Conservation (phyloP, 345 rosid genomes). For the Lagerstroemia speciosa region DNA sequence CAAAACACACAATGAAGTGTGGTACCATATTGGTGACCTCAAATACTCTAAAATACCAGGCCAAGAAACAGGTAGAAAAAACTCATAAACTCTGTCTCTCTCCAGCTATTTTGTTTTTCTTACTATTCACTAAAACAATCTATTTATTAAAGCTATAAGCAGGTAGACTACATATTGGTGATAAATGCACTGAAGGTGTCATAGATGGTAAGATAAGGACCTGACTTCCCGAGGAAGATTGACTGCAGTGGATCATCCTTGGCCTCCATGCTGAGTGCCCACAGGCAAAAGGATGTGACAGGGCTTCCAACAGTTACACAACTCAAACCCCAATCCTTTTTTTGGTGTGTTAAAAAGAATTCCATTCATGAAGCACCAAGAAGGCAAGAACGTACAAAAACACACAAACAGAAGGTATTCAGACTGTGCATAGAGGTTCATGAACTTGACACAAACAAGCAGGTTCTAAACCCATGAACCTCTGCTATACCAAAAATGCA, state of each 20-base stretch:
- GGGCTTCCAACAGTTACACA: slow-evolving; percentile 41
- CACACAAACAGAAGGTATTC: too few relatives aligned
- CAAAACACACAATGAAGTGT: slow-evolving; percentile 49
- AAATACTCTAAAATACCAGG: slow-evolving; percentile 33
- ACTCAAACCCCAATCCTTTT: slow-evolving; percentile 61
- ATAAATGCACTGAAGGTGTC: slow-evolving; percentile 70
- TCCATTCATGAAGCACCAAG: too few relatives aligned
- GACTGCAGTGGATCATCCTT: slow-evolving; percentile 83
- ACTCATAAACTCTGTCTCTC: slow-evolving; percentile 39
- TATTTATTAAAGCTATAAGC: neutral
- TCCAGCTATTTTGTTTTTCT: neutral
- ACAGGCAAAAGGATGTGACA: slow-evolving; percentile 46
- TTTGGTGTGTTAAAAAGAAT: too few relatives aligned
- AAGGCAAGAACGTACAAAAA: too few relatives aligned
- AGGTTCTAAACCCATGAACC: too few relatives aligned
- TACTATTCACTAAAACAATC: neutral
- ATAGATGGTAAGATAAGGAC: slow-evolving; percentile 88
- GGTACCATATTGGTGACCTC: slow-evolving; percentile 59
- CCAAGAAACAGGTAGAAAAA: slow-evolving; percentile 48
- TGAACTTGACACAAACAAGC: too few relatives aligned
- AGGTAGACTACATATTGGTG: slow-evolving; percentile 78
- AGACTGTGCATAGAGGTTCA: too few relatives aligned
- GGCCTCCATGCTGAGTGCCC: slow-evolving; percentile 44
- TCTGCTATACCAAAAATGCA: too few relatives aligned
- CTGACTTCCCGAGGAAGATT: slow-evolving; percentile 51